Percentiles rank a stretch among this genome's conserved stretches.
These are phyloP conservation scores for Lactifluus subvellereus DNA, from an alignment of 768 basidiomycete species.

Conservation along the genomic window DNA sequence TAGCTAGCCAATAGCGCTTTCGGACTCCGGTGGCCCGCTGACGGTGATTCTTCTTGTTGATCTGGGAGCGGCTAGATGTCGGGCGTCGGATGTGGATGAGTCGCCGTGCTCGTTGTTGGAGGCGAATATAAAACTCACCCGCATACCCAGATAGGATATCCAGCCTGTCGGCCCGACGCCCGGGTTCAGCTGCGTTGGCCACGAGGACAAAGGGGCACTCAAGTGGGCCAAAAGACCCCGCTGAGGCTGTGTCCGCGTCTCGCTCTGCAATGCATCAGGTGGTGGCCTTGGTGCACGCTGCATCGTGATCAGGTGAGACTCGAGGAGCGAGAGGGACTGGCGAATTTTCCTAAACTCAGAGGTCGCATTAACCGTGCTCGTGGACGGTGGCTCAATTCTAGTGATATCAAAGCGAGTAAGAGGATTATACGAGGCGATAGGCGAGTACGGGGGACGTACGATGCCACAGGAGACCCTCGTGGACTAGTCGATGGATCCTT, in stretches of 20 bases:
- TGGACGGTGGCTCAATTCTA: conserved; percentile 1
- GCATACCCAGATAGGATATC: conserved; percentile 23
- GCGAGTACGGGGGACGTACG: conserved; percentile 2
- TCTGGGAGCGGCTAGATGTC: conserved; percentile 17
- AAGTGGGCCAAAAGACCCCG: conserved; percentile 12
- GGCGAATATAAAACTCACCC: conserved; percentile 11
- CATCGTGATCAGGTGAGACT: conserved; percentile 17
- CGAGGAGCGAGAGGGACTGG: conserved; percentile 24
- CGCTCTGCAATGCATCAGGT: background rate
- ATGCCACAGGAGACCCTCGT: conserved; percentile 13
- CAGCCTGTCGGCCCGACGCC: conserved; percentile 22
- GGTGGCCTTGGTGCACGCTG: conserved; percentile 1
- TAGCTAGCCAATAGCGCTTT: conserved; percentile 15
- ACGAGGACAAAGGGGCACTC: conserved; percentile 15
- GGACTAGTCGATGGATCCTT: conserved; percentile 19
- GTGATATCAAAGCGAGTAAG: background rate
- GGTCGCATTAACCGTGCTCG: conserved; percentile 19
- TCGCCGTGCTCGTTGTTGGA: background rate
- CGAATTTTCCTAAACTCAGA: conserved; percentile 24
- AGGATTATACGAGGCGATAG: too few species aligned
- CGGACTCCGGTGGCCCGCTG: conserved; percentile 4
- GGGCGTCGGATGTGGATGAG: background rate
- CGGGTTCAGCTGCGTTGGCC: conserved; percentile 18
- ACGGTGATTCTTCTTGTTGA: conserved; percentile 16
- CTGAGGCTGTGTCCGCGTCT: conserved; percentile 3